These are phyloP conservation scores for Tritrichomonas foetus DNA, from an alignment of 208 protist species.

Conservation along the genomic window DNA sequence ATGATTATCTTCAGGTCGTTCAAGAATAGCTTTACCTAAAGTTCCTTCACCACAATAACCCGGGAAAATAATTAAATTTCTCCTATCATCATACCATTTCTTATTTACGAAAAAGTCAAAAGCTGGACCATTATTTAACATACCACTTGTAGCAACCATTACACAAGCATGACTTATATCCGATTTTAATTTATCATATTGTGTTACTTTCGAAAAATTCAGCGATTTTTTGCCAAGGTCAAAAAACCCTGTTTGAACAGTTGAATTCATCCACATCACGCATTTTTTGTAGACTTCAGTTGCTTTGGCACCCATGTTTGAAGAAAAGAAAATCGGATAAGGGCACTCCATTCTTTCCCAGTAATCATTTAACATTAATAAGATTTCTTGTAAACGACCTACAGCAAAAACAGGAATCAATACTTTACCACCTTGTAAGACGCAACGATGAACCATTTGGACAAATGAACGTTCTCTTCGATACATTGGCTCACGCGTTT, in stretches of 20 bases:
- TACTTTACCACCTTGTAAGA: conserved; percentile 65
- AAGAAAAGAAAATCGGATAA: conserved; percentile 77
- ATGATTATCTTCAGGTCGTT: neutral
- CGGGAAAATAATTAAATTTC: conserved; percentile 77
- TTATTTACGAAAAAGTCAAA: conserved; percentile 63
- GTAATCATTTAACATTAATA: conserved; percentile 74
- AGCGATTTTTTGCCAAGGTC: neutral
- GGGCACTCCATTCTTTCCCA: conserved; percentile 70
- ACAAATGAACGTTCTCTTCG: conserved; percentile 74
- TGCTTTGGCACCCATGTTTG: conserved; percentile 64
- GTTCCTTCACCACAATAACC: conserved; percentile 80
- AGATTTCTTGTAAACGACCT: conserved; percentile 75
- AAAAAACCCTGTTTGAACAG: conserved; percentile 55
- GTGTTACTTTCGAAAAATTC: neutral
- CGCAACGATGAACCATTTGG: conserved; percentile 66
- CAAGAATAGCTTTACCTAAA: conserved; percentile 55
- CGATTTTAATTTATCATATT: conserved; percentile 12
- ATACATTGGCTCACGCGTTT: conserved; percentile 76
- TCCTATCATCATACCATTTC: conserved; percentile 47
- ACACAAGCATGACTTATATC: conserved; percentile 68
- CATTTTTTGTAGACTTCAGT: conserved; percentile 75
- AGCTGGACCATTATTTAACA: conserved; percentile 70
- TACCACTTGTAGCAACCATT: conserved; percentile 79
- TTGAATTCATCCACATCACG: conserved; percentile 78
- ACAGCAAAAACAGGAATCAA: conserved; percentile 79